Evolutionary conservation across 306 rosid genomes (phyloP), one percentile per base, ranked within the genome.

Genomic region (Echinosophora koreensis): DNA sequence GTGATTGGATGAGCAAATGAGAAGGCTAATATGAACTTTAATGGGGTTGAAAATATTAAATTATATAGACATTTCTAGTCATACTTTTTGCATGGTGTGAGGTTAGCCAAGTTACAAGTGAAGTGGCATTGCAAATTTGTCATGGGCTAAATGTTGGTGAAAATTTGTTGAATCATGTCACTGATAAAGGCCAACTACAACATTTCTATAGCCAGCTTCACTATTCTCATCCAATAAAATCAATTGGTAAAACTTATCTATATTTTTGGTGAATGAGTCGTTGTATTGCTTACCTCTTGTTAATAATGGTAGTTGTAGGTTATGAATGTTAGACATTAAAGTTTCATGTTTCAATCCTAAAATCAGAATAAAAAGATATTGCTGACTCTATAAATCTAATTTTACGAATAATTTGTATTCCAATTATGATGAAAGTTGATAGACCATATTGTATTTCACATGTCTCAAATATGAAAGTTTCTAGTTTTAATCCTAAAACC

Each of bases 101-200:
- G 63, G 81, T 81, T 85, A 78, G 82, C n/a, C 63, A 8, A 54
- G 80, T 73, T 75, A 77, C 74, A 79, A 84, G 87, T 80, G 81
- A 63, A 50, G 74, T 65, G 62, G 7, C 32, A 34, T 59, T 67
- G 69, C 12, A 66, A 80, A 63, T 69, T 62, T 81, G 67, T 32
- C 57, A 66, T 83, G 83, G 59, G 27, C 2, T 34, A 67, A 71
- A 75, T 71, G 76, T 88, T 83, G 95, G 88, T 88, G 80, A 56
- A 30, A 49, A 66, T 73, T 88, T 63, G 97, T 82, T 88, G 84
- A 77, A 64, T 84, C 97, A 92, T 77, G 89, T 28, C 50, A 71
- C 2, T 64, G 15, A 69, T 65, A 78, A 68, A 60, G 72, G 69
- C 81, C 30, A 80, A 82, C 82, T 58, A 56, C 52, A 66, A 73